Conservation (phyloP, 164 flowering plant genomes). For the Cinnamomum micranthum region DNA sequence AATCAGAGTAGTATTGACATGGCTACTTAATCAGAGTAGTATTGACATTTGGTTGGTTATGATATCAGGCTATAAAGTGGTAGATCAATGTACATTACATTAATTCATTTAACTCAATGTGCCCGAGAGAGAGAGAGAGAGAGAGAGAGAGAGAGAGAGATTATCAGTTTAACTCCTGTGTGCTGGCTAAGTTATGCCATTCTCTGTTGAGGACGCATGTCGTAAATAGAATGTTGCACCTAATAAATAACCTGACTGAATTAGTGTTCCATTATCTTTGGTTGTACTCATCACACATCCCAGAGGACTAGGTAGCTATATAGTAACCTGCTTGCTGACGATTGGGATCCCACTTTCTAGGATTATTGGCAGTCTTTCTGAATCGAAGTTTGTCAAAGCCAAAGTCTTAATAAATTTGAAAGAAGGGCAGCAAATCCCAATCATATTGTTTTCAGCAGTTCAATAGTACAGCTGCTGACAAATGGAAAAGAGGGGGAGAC, state of each 20-base stretch:
- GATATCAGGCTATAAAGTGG: neutral
- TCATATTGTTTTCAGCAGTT: neutral
- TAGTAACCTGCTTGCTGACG: conserved; percentile 86
- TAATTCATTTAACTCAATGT: neutral
- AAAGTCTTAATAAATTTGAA: conserved; percentile 54
- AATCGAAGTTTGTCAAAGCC: conserved; percentile 95
- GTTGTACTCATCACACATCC: neutral
- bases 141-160: conserved; percentile 62
- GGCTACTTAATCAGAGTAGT: too few species aligned
- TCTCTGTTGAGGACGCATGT: conserved; percentile 95
- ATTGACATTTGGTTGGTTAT: too few species aligned
- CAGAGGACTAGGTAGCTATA: neutral
- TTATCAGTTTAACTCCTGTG: conserved; percentile 93
- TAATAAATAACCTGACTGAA: conserved; percentile 19
- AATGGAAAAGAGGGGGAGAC: neutral
- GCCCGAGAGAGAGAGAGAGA: conserved; percentile 14
- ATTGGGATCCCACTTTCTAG: conserved; percentile 87
- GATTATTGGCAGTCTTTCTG: conserved; percentile 79
- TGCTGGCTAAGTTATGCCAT: conserved; percentile 96
- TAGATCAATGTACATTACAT: too few species aligned
- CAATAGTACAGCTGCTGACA: neutral
- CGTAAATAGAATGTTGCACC: conserved; percentile 97
- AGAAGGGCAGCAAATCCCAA: neutral
- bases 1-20: neutral
- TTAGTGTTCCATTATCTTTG: conserved; percentile 5